These are phyloP conservation scores for Camelina laxa DNA, from an alignment of 345 rosid genomes.

Conservation along the genomic window DNA sequence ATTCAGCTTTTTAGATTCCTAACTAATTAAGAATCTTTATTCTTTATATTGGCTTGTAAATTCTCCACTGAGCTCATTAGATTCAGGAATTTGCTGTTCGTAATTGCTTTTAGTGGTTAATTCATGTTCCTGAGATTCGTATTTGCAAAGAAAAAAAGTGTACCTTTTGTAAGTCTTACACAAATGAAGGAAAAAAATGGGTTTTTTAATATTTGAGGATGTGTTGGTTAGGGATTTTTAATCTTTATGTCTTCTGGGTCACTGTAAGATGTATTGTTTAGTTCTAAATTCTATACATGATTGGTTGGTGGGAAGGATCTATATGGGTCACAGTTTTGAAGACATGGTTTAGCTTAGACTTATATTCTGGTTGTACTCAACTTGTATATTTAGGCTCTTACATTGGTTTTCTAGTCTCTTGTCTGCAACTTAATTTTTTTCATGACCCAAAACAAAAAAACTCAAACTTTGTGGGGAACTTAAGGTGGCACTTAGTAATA, in stretches of 20 bases:
- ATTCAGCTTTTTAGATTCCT: background rate
- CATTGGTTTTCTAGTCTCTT: background rate
- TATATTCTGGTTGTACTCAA: background rate
- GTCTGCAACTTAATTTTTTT: background rate
- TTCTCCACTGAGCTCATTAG: slow-evolving; percentile 5
- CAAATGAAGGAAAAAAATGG: background rate
- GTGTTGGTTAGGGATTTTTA: slow-evolving; percentile 15
- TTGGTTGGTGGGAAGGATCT: background rate
- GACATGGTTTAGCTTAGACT: background rate
- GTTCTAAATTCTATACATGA: background rate
- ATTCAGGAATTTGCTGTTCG: background rate
- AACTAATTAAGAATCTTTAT: background rate
- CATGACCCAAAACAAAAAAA: background rate
- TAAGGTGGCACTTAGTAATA: slow-evolving; percentile 32
- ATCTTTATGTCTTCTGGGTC: background rate
- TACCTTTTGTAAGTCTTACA: background rate
- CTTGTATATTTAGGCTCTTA: background rate
- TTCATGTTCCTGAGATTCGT: slow-evolving; percentile 14
- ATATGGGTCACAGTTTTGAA: background rate
- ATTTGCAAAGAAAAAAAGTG: background rate
- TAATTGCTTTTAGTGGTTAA: background rate
- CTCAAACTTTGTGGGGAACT: background rate
- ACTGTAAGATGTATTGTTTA: slow-evolving; percentile 5
- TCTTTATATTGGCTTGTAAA: background rate
- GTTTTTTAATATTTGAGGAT: background rate